Evolutionary conservation across 2,329 filamentous ascomycete species (phyloP), one percentile per base, ranked within the genome.

Genomic region (Fusarium cicatricum): DNA sequence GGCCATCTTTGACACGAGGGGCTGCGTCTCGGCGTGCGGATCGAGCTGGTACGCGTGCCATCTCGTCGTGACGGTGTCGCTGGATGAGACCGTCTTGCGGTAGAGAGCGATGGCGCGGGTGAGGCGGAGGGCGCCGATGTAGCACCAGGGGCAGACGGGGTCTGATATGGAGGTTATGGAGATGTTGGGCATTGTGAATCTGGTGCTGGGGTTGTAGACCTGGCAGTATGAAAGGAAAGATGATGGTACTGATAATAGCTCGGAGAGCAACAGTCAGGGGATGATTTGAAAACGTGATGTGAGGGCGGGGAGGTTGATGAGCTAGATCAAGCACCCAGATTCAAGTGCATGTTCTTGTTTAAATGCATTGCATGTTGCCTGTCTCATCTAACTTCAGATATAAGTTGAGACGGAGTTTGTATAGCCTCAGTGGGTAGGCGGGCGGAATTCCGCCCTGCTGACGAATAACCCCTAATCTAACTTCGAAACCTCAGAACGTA

Each of bases 41-140:
- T 93, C 87, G 46, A 96, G 84, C 72, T 94, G 93, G 77, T 90
- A 96, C 2, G 92, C 89, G 57, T 84, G 82, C 90, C 91, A 96
- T 57, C 82, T 83, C 12, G 90, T 85, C 40, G 80, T 82, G 77
- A 96, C 93, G 16, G 82, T 90, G 75, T 94, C 89, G 33, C 81
- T 74, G 37, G 78, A 76, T 0, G 89, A 86, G 64, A 91, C 79
- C 33, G 80, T 78, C 66, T 83, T 79, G 68, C 85, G 83, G 77
- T 90, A 91, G 26, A 83, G 73, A 9, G 79, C 72, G 57, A 96
- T 94, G 58, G 89, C 91, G 58, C 83, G 83, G 44, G 89, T 85
- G 33, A 96, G 84, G 32, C 90, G 87, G 60, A 86, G 86, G 71
- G 91, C 90, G 74, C 91, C 92, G 14, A 96, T 80, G 73, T 92